Conservation (phyloP, 257 asterid genomes). For the Nicotiana knightiana region DNA sequence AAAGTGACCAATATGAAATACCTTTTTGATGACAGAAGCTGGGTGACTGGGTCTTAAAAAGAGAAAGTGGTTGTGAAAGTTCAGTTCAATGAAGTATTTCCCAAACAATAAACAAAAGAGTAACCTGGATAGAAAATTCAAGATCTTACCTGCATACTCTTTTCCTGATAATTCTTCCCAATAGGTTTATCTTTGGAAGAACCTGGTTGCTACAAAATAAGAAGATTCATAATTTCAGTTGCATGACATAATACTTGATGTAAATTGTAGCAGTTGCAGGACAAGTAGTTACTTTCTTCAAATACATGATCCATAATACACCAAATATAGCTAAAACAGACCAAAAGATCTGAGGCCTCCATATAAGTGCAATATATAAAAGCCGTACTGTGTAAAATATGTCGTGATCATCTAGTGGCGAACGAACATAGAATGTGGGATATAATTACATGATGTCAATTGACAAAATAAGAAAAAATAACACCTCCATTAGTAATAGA, state of each 20-base stretch:
- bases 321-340: background rate
- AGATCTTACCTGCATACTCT: constrained; percentile 45
- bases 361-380: too few relatives aligned
- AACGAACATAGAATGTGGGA: too few relatives aligned
- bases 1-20: background rate
- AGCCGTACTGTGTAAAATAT: too few relatives aligned
- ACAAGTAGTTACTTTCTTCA: background rate
- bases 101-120: background rate
- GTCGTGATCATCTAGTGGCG: too few relatives aligned
- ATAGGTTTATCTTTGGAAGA: constrained; percentile 57
- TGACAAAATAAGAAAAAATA: too few relatives aligned
- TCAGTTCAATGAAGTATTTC: background rate
- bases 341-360: too few relatives aligned
- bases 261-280: background rate
- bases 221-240: background rate
- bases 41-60: background rate
- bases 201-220: constrained; percentile 63
- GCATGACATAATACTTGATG: background rate
- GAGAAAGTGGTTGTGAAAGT: background rate
- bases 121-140: background rate
- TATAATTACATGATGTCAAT: too few relatives aligned
- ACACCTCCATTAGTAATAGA: too few relatives aligned
- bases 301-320: background rate
- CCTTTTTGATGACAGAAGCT: background rate
- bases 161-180: constrained; percentile 40